phyloP scores from a whole-genome alignment of 345 rosid species.

The Viola odorata region DNA sequence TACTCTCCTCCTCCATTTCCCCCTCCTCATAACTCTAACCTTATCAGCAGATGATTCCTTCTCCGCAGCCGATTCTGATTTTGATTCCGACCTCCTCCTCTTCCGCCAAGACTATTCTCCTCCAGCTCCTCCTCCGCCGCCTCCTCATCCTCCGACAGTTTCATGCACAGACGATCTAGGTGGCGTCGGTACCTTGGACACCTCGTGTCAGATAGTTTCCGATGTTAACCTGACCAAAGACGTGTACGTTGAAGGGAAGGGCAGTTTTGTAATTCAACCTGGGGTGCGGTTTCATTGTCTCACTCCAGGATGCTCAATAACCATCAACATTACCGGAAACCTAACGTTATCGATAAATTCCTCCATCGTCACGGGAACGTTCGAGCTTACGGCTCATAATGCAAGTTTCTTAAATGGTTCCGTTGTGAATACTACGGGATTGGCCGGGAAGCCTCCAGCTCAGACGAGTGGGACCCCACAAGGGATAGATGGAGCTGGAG shows the following conservation, averaged over 20 bases:
- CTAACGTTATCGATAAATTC: slow-evolving; percentile 64
- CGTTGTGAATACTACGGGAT: slow-evolving; percentile 68
- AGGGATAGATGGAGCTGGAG: slow-evolving; percentile 85
- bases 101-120: slow-evolving; percentile 94
- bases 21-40: background rate
- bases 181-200: slow-evolving; percentile 77
- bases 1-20: slow-evolving; percentile 4
- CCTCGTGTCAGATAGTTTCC: slow-evolving; percentile 75
- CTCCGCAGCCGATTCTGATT: slow-evolving; percentile 24
- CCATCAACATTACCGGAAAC: slow-evolving; percentile 73
- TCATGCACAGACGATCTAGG: slow-evolving; percentile 89
- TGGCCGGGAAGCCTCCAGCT: slow-evolving; percentile 80
- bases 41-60: background rate
- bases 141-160: slow-evolving; percentile 85
- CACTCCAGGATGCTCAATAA: slow-evolving; percentile 54
- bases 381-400: slow-evolving; percentile 61
- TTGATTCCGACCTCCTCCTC: slow-evolving; percentile 30
- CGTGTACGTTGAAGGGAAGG: slow-evolving; percentile 81
- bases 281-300: slow-evolving; percentile 73
- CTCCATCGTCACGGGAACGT: slow-evolving; percentile 57
- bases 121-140: slow-evolving; percentile 95
- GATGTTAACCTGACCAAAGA: slow-evolving; percentile 81
- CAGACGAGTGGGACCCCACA: slow-evolving; percentile 97
- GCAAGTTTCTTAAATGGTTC: slow-evolving; percentile 62
- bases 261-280: slow-evolving; percentile 63